Conservation (phyloP, 495 filamentous ascomycete species). For the Hyaloscypha hepaticicola region DNA sequence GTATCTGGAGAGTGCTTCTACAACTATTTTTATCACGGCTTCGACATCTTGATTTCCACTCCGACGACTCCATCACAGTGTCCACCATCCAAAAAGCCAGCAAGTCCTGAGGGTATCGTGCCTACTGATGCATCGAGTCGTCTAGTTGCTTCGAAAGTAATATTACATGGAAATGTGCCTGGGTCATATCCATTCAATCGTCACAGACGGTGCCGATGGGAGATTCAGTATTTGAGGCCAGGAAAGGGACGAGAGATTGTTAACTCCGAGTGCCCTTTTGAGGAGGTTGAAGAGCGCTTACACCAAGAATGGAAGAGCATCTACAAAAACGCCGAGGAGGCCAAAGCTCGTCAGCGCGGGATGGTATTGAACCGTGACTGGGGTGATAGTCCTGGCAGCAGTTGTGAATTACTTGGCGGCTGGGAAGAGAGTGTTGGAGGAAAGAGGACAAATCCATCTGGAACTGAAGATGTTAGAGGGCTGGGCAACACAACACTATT, state of each 20-base stretch:
- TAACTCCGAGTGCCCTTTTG: constrained; percentile 77
- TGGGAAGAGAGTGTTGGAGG: constrained; percentile 72
- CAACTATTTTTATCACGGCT: constrained; percentile 94
- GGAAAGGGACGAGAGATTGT: constrained; percentile 35
- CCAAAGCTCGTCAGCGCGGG: constrained; percentile 62
- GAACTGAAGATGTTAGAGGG: constrained; percentile 53
- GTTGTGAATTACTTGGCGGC: constrained; percentile 82
- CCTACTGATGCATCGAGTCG: constrained; percentile 47
- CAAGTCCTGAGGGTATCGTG: constrained; percentile 14
- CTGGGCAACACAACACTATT: constrained; percentile 83
- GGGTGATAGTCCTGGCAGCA: constrained; percentile 89
- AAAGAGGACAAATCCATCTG: constrained; percentile 33
- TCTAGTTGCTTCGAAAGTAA: constrained; percentile 82
- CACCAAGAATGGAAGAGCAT: constrained; percentile 69
- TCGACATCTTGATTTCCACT: constrained; percentile 88
- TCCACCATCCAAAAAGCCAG: constrained; percentile 52
- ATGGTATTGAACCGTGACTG: constrained; percentile 90
- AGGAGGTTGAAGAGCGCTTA: constrained; percentile 63
- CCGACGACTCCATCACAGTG: constrained; percentile 59
- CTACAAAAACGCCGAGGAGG: constrained; percentile 60
- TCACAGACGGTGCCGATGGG: constrained; percentile 87
- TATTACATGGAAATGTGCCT: constrained; percentile 90
- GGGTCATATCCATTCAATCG: constrained; percentile 96
- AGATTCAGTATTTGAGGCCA: constrained; percentile 56
- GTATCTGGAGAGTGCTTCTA: constrained; percentile 80